Conservation (phyloP, 2,329 filamentous ascomycete genomes). For the Exophiala mesophila region DNA sequence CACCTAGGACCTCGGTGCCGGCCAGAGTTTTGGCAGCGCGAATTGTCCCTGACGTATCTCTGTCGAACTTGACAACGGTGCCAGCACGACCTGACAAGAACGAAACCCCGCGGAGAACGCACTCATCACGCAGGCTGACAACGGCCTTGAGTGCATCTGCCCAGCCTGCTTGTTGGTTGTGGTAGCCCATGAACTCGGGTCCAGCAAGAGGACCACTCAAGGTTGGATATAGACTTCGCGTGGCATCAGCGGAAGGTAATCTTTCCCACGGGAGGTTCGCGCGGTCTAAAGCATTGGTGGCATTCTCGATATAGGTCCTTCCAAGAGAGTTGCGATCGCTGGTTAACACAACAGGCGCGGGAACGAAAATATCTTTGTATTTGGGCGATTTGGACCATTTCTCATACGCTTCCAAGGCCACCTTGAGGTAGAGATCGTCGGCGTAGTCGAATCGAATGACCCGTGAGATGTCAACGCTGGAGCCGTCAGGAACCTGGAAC, state of each 20-base stretch:
- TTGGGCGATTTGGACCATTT: conserved; percentile 17
- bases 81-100: conserved; percentile 21
- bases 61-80: conserved; percentile 12
- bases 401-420: conserved; percentile 29
- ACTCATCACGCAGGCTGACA: conserved; percentile 14
- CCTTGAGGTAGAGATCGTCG: conserved; percentile 27
- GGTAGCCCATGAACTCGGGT: conserved; percentile 22
- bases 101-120: conserved; percentile 17
- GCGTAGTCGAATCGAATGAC: conserved; percentile 33
- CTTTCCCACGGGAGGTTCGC: conserved; percentile 19
- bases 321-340: conserved; percentile 4
- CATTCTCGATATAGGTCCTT: conserved; percentile 5
- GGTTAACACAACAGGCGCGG: conserved; percentile 2
- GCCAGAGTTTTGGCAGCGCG: conserved; percentile 9
- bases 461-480: conserved; percentile 32
- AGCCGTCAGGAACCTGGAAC: conserved; percentile 30
- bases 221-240: conserved; percentile 29
- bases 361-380: conserved; percentile 17
- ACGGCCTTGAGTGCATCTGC: conserved; percentile 25
- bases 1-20: conserved; percentile 6
- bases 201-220: conserved; percentile 20
- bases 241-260: conserved; percentile 20
- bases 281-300: conserved; percentile 11
- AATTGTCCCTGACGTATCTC: conserved; percentile 10
- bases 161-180: conserved; percentile 26